These are phyloP conservation scores for Boletus tylopilopsis DNA, from an alignment of 768 basidiomycete species.

Conservation along the genomic window DNA sequence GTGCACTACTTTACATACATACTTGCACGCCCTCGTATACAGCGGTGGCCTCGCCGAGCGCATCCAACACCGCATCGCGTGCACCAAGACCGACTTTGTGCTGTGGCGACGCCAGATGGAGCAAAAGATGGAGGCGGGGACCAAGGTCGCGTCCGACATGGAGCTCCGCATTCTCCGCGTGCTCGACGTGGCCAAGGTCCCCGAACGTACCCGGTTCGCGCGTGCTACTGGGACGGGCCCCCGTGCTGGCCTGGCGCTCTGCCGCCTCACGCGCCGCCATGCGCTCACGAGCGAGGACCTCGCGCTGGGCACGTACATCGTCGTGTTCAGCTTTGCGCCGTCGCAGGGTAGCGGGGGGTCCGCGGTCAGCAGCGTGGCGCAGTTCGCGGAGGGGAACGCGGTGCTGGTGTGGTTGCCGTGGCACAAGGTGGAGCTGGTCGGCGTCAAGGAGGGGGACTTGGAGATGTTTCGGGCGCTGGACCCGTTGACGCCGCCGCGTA, in stretches of 20 bases:
- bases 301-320: slow-evolving; percentile 28
- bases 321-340: slow-evolving; percentile 37
- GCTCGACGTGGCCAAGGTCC: slow-evolving; percentile 32
- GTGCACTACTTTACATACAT: too few relatives aligned
- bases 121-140: slow-evolving; percentile 29
- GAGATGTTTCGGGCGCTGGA: slow-evolving; percentile 22
- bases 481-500: slow-evolving; percentile 27
- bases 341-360: slow-evolving; percentile 20
- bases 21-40: neutral
- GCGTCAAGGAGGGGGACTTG: slow-evolving; percentile 13
- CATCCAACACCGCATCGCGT: slow-evolving; percentile 41
- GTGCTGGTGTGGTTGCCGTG: slow-evolving; percentile 51
- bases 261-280: slow-evolving; percentile 30
- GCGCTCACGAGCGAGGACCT: slow-evolving; percentile 16
- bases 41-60: slow-evolving; percentile 59
- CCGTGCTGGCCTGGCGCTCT: slow-evolving; percentile 41
- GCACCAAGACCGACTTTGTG: slow-evolving; percentile 41
- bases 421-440: slow-evolving; percentile 35
- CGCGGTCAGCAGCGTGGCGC: slow-evolving; percentile 32
- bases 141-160: slow-evolving; percentile 36
- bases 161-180: slow-evolving; percentile 43
- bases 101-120: slow-evolving; percentile 54
- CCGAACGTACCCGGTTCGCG: slow-evolving; percentile 27
- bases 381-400: slow-evolving; percentile 38
- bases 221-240: slow-evolving; percentile 14